Evolutionary conservation across 2,329 filamentous ascomycete genomes (phyloP).

Genomic region (Cryoendolithus antarcticus): DNA sequence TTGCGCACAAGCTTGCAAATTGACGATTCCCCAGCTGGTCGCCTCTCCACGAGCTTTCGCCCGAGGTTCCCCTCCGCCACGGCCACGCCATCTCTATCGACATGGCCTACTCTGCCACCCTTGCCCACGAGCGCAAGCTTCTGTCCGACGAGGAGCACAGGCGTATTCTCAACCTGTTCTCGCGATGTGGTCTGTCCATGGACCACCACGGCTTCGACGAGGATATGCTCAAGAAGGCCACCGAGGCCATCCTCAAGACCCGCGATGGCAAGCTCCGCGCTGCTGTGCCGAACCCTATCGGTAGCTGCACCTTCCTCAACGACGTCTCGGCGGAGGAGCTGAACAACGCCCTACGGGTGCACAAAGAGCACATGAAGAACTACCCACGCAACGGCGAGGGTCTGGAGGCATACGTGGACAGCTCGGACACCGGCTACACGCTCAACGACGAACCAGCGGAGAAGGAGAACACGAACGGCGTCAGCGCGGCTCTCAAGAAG

Average conservation of each 20-base stretch:
- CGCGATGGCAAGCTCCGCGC: conserved; percentile 56
- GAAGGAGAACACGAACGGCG: conserved; percentile 4
- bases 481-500: conserved; percentile 2
- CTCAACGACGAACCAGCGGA: conserved; percentile 32
- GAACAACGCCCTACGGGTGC: conserved; percentile 44
- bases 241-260: conserved; percentile 57
- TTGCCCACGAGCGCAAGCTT: conserved; percentile 50
- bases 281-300: conserved; percentile 56
- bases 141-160: conserved; percentile 48
- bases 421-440: conserved; percentile 53
- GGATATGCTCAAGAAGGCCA: conserved; percentile 51
- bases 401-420: conserved; percentile 57
- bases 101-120: conserved; percentile 62
- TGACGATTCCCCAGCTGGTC: conserved; percentile 43
- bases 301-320: conserved; percentile 56
- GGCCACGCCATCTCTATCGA: conserved; percentile 65
- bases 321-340: conserved; percentile 52
- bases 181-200: conserved; percentile 57
- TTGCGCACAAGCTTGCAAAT: neutral
- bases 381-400: conserved; percentile 54
- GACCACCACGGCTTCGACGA: conserved; percentile 58
- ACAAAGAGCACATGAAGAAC: conserved; percentile 51
- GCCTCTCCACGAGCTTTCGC: conserved; percentile 57
- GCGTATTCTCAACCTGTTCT: conserved; percentile 53
- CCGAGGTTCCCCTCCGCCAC: conserved; percentile 55